Percentiles rank a stretch among this genome's conserved stretches.
These are phyloP conservation scores for Salvia miltiorrhiza DNA, from an alignment of 257 asterid species.

Conservation along the genomic window DNA sequence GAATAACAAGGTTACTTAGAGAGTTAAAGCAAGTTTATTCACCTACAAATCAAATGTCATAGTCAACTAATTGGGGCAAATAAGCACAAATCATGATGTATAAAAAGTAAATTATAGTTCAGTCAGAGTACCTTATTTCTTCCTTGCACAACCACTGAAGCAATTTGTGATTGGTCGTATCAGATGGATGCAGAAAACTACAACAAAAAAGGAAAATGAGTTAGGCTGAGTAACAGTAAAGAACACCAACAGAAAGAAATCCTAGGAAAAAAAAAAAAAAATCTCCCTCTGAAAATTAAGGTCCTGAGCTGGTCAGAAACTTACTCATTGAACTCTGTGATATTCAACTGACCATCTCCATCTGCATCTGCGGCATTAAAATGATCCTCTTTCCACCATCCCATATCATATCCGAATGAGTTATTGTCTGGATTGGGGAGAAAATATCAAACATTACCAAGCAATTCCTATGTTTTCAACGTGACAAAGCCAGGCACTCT, in stretches of 20 bases:
- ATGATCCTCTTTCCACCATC: constrained; percentile 99
- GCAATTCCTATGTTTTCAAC: neutral
- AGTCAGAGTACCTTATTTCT: constrained; percentile 70
- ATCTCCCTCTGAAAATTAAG: constrained; percentile 8
- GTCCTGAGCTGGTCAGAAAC: constrained; percentile 28
- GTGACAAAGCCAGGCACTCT: neutral
- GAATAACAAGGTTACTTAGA: neutral
- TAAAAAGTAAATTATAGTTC: constrained; percentile 15
- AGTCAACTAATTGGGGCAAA: neutral
- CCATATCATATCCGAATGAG: constrained; percentile 74
- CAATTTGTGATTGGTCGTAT: constrained; percentile 68
- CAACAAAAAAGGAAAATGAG: constrained; percentile 2
- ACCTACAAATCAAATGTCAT: neutral
- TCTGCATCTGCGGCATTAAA: constrained; percentile 91
- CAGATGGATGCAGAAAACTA: constrained; percentile 97
- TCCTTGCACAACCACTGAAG: constrained; percentile 86
- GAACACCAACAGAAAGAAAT: constrained; percentile 14
- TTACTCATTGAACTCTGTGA: constrained; percentile 93
- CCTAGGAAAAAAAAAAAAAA: constrained; percentile 1
- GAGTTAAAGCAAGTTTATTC: neutral
- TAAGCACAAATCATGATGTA: constrained; percentile 5
- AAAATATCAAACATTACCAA: constrained; percentile 2
- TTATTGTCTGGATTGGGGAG: constrained; percentile 40
- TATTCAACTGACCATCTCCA: constrained; percentile 75
- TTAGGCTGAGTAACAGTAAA: constrained; percentile 7